A percentile compares a stretch with the other conserved stretches of the same genome.
These are phyloP conservation scores for Arachis stenosperma DNA, from an alignment of 306 rosid species.

Conservation along the genomic window DNA sequence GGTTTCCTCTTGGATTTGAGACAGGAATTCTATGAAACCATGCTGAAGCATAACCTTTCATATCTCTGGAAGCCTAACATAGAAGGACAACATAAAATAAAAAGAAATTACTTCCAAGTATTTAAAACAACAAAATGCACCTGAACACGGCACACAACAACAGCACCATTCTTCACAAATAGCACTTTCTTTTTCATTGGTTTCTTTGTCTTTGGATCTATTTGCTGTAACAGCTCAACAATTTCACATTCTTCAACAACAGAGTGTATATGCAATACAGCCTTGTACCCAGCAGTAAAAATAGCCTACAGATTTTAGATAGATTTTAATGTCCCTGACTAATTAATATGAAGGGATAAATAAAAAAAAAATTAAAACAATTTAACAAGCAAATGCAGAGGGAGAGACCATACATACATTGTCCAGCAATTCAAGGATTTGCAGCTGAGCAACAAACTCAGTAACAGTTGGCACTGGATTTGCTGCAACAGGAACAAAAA, in stretches of 20 bases:
- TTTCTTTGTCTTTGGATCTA: constrained; percentile 89
- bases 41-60: background rate
- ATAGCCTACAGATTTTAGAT: constrained; percentile 65
- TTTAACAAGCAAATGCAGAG: constrained; percentile 9
- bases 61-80: background rate
- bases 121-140: constrained; percentile 49
- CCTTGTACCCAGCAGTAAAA: constrained; percentile 99
- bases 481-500: constrained; percentile 55
- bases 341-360: background rate
- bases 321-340: constrained; percentile 22
- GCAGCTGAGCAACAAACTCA: constrained; percentile 85
- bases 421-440: constrained; percentile 89
- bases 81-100: constrained; percentile 9
- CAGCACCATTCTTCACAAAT: constrained; percentile 93
- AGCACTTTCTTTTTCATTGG: constrained; percentile 82
- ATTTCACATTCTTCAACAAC: constrained; percentile 99
- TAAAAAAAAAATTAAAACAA: background rate
- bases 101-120: constrained; percentile 12
- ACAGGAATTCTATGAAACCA: background rate
- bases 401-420: constrained; percentile 53
- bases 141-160: constrained; percentile 86
- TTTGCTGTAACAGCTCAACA: constrained; percentile 84
- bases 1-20: constrained; percentile 9
- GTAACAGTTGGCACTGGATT: constrained; percentile 72
- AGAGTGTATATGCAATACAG: constrained; percentile 90